Evolutionary conservation across 2,329 filamentous ascomycete species (phyloP).

Genomic region (Pseudogymnoascus sp.): DNA sequence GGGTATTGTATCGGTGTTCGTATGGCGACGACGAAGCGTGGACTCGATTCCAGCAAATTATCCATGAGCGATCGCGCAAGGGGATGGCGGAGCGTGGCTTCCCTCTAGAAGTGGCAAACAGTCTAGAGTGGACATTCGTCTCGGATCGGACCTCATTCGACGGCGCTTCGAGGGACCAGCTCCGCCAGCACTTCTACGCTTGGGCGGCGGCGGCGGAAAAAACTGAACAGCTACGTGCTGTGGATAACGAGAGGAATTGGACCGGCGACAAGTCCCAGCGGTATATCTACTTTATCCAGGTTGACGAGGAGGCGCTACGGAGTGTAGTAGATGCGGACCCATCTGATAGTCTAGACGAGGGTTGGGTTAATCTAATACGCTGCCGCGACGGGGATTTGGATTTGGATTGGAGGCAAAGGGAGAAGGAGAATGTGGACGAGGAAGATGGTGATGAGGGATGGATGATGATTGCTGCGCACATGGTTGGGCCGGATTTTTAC

Average conservation of each 20-base stretch:
- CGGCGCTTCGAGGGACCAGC: background rate
- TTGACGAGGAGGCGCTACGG: background rate
- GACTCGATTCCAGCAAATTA: background rate
- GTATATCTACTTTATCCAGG: background rate
- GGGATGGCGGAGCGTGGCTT: background rate
- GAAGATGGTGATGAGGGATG: background rate
- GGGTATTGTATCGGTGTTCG: background rate
- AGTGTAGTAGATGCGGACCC: background rate
- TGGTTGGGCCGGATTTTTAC: background rate
- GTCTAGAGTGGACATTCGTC: background rate
- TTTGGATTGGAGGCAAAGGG: background rate
- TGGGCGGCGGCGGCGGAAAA: background rate
- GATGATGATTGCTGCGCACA: background rate
- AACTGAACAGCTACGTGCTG: background rate
- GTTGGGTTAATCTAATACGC: background rate
- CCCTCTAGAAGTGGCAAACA: background rate
- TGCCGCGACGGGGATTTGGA: background rate
- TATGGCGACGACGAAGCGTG: background rate
- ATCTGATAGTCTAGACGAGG: background rate
- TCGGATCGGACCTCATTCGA: background rate
- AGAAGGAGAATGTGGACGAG: background rate
- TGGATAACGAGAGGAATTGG: background rate
- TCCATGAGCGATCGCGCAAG: background rate
- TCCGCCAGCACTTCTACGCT: background rate
- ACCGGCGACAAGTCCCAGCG: background rate